These are phyloP conservation scores for Eucalyptus erythrocorys DNA, from an alignment of 345 rosid species.

Conservation along the genomic window DNA sequence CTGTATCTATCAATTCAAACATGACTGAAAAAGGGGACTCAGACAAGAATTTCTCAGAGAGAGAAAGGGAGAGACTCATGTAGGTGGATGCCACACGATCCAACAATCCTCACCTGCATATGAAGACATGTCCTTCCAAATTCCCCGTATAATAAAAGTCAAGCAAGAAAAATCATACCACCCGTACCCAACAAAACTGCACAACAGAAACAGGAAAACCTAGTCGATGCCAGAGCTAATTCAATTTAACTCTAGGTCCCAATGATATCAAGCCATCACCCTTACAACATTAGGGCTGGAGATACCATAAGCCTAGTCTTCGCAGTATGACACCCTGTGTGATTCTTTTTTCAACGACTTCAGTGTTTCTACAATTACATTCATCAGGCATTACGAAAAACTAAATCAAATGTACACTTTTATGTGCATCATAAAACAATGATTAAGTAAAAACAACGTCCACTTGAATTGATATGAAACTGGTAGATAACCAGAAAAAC, in stretches of 20 bases:
- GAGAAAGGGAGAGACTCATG: neutral
- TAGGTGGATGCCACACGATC: neutral
- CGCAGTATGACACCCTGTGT: neutral
- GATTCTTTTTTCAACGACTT: neutral
- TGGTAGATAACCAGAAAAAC: too few relatives aligned
- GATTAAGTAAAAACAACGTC: too few relatives aligned
- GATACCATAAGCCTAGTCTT: neutral
- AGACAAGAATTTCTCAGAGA: neutral
- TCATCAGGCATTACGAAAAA: neutral
- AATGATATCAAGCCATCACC: neutral
- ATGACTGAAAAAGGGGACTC: neutral
- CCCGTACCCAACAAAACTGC: conserved; percentile 38
- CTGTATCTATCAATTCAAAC: neutral
- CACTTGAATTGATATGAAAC: too few relatives aligned
- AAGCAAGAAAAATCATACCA: neutral
- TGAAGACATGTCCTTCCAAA: neutral
- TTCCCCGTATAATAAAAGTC: conserved; percentile 5
- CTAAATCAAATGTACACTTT: too few relatives aligned
- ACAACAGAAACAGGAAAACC: conserved; percentile 23
- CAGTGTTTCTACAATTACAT: neutral
- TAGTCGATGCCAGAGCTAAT: conserved; percentile 37
- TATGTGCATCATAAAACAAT: too few relatives aligned
- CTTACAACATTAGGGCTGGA: neutral
- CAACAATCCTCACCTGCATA: neutral
- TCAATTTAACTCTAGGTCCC: conserved; percentile 31